These are phyloP conservation scores for Sporobolomyces phaffii DNA, from an alignment of 768 basidiomycete species.

Conservation along the genomic window DNA sequence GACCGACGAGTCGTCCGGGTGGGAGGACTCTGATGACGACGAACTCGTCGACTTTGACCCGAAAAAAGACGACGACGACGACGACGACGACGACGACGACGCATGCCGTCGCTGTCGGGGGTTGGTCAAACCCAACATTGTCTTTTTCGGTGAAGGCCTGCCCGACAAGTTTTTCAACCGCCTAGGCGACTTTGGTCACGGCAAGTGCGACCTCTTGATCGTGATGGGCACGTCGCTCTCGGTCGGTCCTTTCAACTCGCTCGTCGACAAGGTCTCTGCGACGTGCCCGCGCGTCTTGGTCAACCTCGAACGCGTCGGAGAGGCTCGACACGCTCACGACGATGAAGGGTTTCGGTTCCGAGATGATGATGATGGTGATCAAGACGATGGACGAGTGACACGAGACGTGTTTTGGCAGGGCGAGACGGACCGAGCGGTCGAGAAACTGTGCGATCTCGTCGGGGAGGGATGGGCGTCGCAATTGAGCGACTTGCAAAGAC, in stretches of 20 bases:
- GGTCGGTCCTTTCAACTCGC: slow-evolving; percentile 65
- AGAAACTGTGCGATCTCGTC: slow-evolving; percentile 14
- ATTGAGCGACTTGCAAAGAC: background rate
- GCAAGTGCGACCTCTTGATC: slow-evolving; percentile 82
- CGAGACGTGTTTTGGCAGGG: slow-evolving; percentile 29
- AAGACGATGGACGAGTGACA: background rate
- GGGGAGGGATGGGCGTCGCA: slow-evolving; percentile 15
- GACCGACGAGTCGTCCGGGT: too few species aligned
- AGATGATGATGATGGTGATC: background rate
- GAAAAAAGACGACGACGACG: too few species aligned
- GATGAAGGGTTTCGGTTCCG: slow-evolving; percentile 27
- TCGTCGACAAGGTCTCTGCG: slow-evolving; percentile 56
- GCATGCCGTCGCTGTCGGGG: too few species aligned
- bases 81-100: too few species aligned
- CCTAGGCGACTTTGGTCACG: too few species aligned
- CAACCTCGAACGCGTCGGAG: slow-evolving; percentile 75
- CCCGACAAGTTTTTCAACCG: slow-evolving; percentile 64
- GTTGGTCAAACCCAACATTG: slow-evolving; percentile 38
- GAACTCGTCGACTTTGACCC: too few species aligned
- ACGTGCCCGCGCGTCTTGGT: slow-evolving; percentile 76
- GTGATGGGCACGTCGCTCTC: slow-evolving; percentile 85
- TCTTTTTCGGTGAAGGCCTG: slow-evolving; percentile 55
- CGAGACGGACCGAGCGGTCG: slow-evolving; percentile 10
- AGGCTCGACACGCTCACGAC: slow-evolving; percentile 31
- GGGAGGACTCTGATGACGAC: too few species aligned